Conservation (phyloP, 2,329 filamentous ascomycete species). For the Neoarthrinium moseri region DNA sequence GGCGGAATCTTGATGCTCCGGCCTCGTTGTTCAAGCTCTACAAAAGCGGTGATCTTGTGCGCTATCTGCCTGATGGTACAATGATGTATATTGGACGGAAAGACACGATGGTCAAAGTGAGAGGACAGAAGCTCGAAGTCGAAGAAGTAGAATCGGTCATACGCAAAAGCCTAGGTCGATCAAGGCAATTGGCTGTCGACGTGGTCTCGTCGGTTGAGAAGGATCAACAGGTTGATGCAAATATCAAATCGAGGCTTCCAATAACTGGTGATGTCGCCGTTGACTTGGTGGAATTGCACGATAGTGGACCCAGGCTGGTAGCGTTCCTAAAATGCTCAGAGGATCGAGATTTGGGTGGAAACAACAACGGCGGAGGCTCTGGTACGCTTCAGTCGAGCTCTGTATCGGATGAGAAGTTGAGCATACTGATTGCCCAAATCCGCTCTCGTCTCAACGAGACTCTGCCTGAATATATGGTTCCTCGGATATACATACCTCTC, state of each 20-base stretch:
- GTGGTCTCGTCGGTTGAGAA: neutral
- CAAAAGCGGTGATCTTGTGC: conserved; percentile 38
- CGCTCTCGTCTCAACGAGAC: neutral
- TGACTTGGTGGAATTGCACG: neutral
- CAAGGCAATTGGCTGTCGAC: neutral
- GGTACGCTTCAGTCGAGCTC: too few species aligned
- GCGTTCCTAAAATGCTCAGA: neutral
- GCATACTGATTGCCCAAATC: neutral
- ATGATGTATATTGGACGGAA: conserved; percentile 21
- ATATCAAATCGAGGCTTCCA: too few species aligned
- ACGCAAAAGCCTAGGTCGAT: neutral
- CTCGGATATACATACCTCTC: neutral
- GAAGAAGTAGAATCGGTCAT: conserved; percentile 8
- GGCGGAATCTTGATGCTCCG: conserved; percentile 16
- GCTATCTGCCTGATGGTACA: conserved; percentile 28
- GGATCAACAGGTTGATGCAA: too few species aligned
- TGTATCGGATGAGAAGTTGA: neutral
- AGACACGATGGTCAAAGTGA: conserved; percentile 11
- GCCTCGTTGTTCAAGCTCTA: conserved; percentile 25
- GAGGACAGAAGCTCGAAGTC: conserved; percentile 11
- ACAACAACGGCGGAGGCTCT: neutral
- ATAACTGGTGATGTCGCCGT: too few species aligned
- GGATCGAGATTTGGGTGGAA: neutral
- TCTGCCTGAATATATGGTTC: conserved; percentile 4
- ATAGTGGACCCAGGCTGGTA: neutral